These are phyloP conservation scores for Jackrogersella multiformis DNA, from an alignment of 495 filamentous ascomycete genomes.

Conservation along the genomic window DNA sequence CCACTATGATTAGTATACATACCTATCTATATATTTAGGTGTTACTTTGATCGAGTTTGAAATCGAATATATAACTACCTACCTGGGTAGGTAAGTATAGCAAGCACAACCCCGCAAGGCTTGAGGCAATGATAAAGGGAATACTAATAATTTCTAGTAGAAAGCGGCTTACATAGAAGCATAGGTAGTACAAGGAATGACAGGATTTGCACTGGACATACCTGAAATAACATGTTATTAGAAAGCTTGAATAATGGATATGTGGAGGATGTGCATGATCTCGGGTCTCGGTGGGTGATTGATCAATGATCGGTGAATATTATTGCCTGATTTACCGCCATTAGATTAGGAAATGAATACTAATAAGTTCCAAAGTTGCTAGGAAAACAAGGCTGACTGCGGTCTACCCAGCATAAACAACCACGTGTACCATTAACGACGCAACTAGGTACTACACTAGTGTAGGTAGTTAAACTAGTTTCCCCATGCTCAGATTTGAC, in stretches of 20 bases:
- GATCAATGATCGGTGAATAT: constrained; percentile 25
- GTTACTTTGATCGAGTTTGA: too few relatives aligned
- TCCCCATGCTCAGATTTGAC: not conserved
- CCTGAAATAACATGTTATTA: constrained; percentile 28
- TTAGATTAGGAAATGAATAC: not conserved
- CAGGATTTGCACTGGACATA: constrained; percentile 33
- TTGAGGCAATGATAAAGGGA: too few relatives aligned
- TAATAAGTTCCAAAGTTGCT: not conserved
- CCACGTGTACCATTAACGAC: constrained; percentile 6
- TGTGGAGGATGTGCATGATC: constrained; percentile 43
- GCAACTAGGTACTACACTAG: too few relatives aligned
- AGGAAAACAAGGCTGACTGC: constrained; percentile 12
- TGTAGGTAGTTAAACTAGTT: too few relatives aligned
- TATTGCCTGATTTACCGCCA: constrained; percentile 22
- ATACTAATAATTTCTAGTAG: too few relatives aligned
- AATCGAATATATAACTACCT: too few relatives aligned
- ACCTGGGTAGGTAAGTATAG: too few relatives aligned
- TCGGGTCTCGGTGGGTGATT: constrained; percentile 19
- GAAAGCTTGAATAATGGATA: constrained; percentile 46
- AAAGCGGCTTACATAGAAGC: constrained; percentile 1
- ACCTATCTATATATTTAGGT: too few relatives aligned
- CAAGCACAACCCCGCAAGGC: too few relatives aligned
- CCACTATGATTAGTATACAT: too few relatives aligned
- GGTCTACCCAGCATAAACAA: not conserved
- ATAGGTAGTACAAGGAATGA: constrained; percentile 16